Conservation (phyloP, 805 yeast species). For the Pichia cabralensis region DNA sequence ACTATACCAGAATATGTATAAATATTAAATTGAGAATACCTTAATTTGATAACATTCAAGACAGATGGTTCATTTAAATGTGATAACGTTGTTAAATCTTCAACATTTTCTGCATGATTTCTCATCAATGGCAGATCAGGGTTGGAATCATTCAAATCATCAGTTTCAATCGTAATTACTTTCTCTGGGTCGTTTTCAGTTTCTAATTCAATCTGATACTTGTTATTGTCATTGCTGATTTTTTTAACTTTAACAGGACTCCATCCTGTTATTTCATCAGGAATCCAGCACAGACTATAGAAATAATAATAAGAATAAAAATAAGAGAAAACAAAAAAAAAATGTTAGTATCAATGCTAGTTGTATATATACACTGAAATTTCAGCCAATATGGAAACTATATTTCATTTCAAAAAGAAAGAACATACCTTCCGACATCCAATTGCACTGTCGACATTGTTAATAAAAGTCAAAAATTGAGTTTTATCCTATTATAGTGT, state of each 20-base stretch:
- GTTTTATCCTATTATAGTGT: too few species aligned
- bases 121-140: constrained; percentile 66
- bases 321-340: background rate
- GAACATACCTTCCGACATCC: constrained; percentile 9
- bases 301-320: background rate
- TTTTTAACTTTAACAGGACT: constrained; percentile 52
- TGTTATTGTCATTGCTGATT: constrained; percentile 31
- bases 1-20: constrained; percentile 97
- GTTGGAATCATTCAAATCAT: constrained; percentile 39
- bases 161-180: constrained; percentile 39
- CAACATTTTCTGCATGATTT: constrained; percentile 90
- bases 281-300: constrained; percentile 68
- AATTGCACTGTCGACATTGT: constrained; percentile 6
- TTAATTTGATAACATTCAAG: constrained; percentile 79
- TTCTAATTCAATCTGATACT: constrained; percentile 40
- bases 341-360: constrained; percentile 1
- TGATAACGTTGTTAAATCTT: constrained; percentile 85
- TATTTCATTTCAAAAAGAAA: background rate
- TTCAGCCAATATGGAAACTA: too few species aligned
- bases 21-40: constrained; percentile 83
- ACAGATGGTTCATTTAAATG: constrained; percentile 96
- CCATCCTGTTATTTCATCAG: constrained; percentile 68
- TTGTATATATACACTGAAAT: too few species aligned
- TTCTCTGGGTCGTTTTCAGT: constrained; percentile 38
- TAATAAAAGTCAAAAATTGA: too few species aligned